phyloP scores from a whole-genome alignment of 805 yeast genomes.

The Myxozyma kluyveri region DNA sequence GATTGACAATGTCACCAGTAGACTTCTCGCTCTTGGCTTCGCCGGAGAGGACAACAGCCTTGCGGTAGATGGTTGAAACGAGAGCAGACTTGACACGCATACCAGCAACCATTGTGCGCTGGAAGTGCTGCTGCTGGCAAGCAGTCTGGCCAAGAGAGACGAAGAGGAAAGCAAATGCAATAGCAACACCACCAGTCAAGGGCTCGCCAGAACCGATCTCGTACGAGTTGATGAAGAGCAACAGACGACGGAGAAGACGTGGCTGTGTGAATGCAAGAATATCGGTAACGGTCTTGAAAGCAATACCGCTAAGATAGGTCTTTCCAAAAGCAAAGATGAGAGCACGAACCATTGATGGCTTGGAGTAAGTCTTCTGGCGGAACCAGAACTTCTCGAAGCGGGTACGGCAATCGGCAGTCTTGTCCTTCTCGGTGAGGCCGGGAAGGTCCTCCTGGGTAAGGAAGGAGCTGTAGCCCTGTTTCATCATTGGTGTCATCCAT shows the following conservation, averaged over 20 bases:
- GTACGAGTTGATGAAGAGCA: conserved; percentile 57
- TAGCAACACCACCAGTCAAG: conserved; percentile 56
- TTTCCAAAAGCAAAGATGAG: conserved; percentile 69
- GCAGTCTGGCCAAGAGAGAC: conserved; percentile 60
- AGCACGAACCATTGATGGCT: conserved; percentile 58
- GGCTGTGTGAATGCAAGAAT: conserved; percentile 84
- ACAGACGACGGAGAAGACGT: conserved; percentile 66
- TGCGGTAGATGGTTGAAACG: conserved; percentile 65
- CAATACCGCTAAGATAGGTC: conserved; percentile 66
- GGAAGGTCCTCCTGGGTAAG: conserved; percentile 65
- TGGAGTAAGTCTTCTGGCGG: conserved; percentile 43
- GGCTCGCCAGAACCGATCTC: conserved; percentile 43
- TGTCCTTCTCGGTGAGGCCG: conserved; percentile 64
- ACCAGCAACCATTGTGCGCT: conserved; percentile 53
- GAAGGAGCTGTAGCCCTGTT: conserved; percentile 64
- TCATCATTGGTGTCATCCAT: conserved; percentile 90
- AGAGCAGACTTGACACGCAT: conserved; percentile 64
- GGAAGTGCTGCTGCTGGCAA: conserved; percentile 65
- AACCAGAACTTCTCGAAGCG: conserved; percentile 62
- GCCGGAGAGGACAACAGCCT: conserved; percentile 65
- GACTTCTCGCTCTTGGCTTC: conserved; percentile 58
- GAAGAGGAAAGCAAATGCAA: conserved; percentile 62
- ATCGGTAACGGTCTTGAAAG: conserved; percentile 73
- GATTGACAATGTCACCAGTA: conserved; percentile 77
- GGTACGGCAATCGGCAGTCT: conserved; percentile 51